Conservation (phyloP, 495 filamentous ascomycete genomes). For the Penicillium simplicissimum region DNA sequence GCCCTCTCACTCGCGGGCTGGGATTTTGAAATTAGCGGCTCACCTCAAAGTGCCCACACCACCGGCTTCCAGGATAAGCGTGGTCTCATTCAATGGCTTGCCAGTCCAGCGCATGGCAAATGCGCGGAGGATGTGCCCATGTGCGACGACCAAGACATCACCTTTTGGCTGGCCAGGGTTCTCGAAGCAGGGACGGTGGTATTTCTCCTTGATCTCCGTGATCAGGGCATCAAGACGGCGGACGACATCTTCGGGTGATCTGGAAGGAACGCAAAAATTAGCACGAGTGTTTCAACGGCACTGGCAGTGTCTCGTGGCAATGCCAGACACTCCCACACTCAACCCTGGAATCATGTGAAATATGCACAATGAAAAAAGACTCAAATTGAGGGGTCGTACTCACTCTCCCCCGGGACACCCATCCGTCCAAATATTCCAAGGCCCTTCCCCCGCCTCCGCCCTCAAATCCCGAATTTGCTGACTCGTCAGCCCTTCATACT, state of each 20-base stretch:
- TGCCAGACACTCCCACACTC: neutral
- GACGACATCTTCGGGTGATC: constrained; percentile 66
- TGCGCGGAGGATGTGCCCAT: constrained; percentile 85
- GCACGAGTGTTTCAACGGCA: neutral
- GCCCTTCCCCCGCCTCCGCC: constrained; percentile 32
- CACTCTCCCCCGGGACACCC: constrained; percentile 73
- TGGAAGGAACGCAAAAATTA: constrained; percentile 19
- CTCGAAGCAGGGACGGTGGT: constrained; percentile 47
- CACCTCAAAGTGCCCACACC: constrained; percentile 81
- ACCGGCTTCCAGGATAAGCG: constrained; percentile 68
- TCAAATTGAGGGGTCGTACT: constrained; percentile 21
- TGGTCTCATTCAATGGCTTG: constrained; percentile 59
- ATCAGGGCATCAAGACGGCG: constrained; percentile 74
- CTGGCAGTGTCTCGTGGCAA: neutral
- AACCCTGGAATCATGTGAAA: neutral
- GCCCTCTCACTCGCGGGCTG: neutral
- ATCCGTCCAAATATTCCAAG: constrained; percentile 85
- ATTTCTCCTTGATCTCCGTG: constrained; percentile 63
- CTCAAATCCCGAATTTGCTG: constrained; percentile 65
- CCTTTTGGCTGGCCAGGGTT: constrained; percentile 47
- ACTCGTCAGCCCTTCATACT: constrained; percentile 88
- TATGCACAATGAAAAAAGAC: neutral
- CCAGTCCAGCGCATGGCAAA: constrained; percentile 88
- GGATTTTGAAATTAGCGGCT: too few species aligned
- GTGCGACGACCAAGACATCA: constrained; percentile 71